Evolutionary conservation across 441 rosid species (phyloP), one percentile per base, ranked within the genome.

Genomic region (Cnidoscolus chayamansa): DNA sequence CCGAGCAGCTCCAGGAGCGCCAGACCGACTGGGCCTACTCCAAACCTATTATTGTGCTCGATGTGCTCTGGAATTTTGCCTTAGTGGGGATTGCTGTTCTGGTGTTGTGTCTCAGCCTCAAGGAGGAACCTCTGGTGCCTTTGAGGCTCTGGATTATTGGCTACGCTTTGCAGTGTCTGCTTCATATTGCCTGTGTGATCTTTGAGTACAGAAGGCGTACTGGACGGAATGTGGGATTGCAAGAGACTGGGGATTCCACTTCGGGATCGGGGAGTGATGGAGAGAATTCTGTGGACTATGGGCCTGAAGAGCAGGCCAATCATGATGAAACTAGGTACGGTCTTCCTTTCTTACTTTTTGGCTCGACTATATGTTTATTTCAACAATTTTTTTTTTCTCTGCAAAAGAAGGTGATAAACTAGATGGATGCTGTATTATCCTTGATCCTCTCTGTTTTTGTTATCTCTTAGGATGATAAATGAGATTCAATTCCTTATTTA

Each of bases 1-100:
- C 97, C 2, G 99, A 93, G 86, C 97, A 95, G 82, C 81, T 95
- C 17, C 97, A 94, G 80, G 97, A 89, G 86, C 85, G 97, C 30
- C 98, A 93, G 78, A 88, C 87, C 66, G 96, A 90, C 79, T 93
- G 98, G 97, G 92, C 97, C 17, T 95, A 95, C 78, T 95, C 98
- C 49, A 90, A 86, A 84, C 96, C 97, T 20, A 87, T 93, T 54
- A 90, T 93, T 67, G 78, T 91, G 68, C 89, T 95, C 7, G 97
- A 93, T 64, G 81, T 91, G 51, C 48, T 93, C 9, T 95, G 97
- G 99, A 95, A 91, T 78, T 78, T 93, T 61, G 92, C 91, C 8
- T 90, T 95, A 58, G 85, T 95, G 53, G 93, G 83, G 9, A 86
- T 84, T 48, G 93, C 89, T 7, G 78, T 65, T 1, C 83, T 83